phyloP scores from a whole-genome alignment of 1,139 yeast species.

The Petasospora fabianii region DNA sequence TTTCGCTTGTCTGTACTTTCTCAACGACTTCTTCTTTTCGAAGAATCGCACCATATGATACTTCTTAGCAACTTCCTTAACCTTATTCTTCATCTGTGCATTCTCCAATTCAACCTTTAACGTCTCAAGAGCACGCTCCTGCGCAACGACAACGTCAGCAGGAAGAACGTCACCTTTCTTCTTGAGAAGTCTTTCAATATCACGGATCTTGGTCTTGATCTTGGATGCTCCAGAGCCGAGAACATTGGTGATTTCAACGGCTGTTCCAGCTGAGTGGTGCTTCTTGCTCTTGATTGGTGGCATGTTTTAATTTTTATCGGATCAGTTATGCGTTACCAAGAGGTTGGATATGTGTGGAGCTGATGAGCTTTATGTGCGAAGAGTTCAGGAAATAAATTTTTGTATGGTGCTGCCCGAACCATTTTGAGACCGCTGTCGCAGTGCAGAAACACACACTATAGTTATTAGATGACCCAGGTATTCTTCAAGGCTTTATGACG shows the following conservation, averaged over 20 bases:
- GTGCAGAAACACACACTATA: no score
- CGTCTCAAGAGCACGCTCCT: constrained; percentile 83
- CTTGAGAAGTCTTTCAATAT: constrained; percentile 64
- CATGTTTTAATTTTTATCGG: constrained; percentile 8
- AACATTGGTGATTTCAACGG: constrained; percentile 31
- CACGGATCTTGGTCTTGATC: constrained; percentile 83
- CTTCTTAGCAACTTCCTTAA: constrained; percentile 62
- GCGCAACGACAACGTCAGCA: constrained; percentile 72
- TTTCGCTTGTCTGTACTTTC: constrained; percentile 64
- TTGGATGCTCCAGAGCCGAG: constrained; percentile 40
- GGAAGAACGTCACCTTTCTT: constrained; percentile 57
- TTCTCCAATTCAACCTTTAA: constrained; percentile 61
- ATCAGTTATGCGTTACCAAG: background rate
- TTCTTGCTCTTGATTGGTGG: constrained; percentile 17
- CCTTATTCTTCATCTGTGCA: constrained; percentile 46
- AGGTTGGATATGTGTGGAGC: background rate
- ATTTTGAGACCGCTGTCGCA: no score
- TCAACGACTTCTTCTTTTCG: constrained; percentile 81
- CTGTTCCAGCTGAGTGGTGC: constrained; percentile 18
- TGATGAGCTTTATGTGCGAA: background rate
- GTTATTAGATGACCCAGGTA: no score
- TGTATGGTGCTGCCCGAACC: constrained; percentile 8
- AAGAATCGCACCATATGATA: constrained; percentile 94
- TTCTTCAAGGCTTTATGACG: no score
- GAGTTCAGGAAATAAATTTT: background rate